Base-by-base conservation (phyloP, 2,329 filamentous ascomycete species). In the Periconia sp. region DNA sequence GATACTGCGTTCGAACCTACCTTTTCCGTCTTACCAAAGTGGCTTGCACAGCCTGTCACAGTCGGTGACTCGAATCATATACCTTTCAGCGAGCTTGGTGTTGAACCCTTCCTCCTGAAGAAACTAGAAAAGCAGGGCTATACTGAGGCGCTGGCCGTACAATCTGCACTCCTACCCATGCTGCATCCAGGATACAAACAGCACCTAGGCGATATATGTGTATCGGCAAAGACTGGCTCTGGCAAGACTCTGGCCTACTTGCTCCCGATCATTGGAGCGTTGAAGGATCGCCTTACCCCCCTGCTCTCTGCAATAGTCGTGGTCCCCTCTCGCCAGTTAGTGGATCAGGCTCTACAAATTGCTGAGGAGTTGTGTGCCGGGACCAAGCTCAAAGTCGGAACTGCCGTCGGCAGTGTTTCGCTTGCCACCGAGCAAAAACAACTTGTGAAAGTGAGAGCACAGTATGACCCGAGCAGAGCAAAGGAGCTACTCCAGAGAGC, bases 181-280 rank as follows among this genome's bases (percentile, higher is more conserved):
- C 78, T 99, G 4, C 76, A 95, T 4, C 85, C 83, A 16, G 82
- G 80, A 0, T 78, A 80, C 29, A 76, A 80, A 42, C 74, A 80
- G 24, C 79, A 84, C 24, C 73, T 81, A 1, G 88, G 89, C 4
- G 94, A 99, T 66, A 71, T 99, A 4, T 86, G 95, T 31, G 86
- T 99, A 3, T 94, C 91, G 6, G 94, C 95, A 0, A 88, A 92
- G 1, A 99, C 94, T 0, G 94, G 94, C 7, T 97, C 94, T 0
- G 94, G 94, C 43, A 99, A 99, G 67, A 99, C 94, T 0, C 71
- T 99, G 12, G 88, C 92, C 0, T 99, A 99, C 61, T 83, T 92
- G 0, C 74, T 99, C 3, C 94, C 94, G 0, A 84, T 99, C 45
- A 80, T 95, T 4, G 83, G 90, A 32, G 85, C 87, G 36, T 75